Percentiles rank a stretch among this genome's conserved stretches.
Conservation (phyloP, 495 filamentous ascomycete genomes). For the Xylaria longipes region DNA sequence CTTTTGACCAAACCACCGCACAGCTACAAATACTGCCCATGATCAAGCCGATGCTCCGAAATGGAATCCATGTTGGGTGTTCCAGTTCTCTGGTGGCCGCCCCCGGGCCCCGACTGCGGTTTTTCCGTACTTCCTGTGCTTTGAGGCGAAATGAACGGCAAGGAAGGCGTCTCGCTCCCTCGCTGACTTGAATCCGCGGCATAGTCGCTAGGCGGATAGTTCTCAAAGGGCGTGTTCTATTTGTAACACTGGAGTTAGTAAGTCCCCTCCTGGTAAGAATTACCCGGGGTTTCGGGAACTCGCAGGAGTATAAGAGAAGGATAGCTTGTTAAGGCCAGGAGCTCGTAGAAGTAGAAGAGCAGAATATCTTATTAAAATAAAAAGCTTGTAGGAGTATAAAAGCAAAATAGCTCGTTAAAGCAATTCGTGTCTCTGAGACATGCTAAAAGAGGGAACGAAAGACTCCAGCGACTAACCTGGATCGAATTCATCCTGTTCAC, state of each 20-base stretch:
- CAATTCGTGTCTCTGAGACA: no score
- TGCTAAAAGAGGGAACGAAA: no score
- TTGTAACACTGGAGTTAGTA: no score
- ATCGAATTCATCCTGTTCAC: constrained; percentile 10
- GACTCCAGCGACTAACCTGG: no score
- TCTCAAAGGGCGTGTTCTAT: constrained; percentile 13
- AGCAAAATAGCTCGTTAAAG: no score
- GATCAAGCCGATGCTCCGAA: constrained; percentile 13
- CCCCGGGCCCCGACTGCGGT: background rate
- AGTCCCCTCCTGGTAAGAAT: no score
- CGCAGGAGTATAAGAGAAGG: no score
- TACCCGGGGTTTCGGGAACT: no score
- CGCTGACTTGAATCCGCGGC: background rate
- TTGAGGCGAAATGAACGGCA: constrained; percentile 13
- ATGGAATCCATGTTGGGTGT: constrained; percentile 14
- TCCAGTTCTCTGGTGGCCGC: constrained; percentile 6
- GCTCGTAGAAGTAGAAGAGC: no score
- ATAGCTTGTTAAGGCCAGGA: no score
- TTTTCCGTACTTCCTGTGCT: constrained; percentile 13
- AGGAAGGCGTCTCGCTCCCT: constrained; percentile 6
- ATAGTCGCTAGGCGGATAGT: constrained; percentile 16
- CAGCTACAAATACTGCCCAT: background rate
- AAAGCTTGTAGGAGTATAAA: no score
- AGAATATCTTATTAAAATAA: no score
- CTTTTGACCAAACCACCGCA: background rate